phyloP scores from a whole-genome alignment of 1,139 yeast genomes.

The Saccharomycopsis crataegensis region DNA sequence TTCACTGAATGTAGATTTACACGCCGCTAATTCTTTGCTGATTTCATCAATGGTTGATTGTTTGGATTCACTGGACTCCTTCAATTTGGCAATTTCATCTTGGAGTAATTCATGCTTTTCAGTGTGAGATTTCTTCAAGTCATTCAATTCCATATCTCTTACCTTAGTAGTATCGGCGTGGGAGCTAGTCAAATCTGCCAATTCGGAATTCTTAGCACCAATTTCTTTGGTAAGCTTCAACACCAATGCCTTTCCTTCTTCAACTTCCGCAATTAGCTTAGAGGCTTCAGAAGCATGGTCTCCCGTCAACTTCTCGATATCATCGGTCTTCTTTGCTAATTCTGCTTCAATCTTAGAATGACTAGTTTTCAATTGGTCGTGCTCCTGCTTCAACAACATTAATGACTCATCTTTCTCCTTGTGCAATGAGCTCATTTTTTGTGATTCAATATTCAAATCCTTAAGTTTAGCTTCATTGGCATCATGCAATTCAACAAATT shows the following conservation, averaged over 20 bases:
- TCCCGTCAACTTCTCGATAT: neutral
- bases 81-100: neutral
- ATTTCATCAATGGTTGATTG: neutral
- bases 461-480: neutral
- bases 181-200: neutral
- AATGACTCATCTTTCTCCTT: neutral
- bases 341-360: neutral
- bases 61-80: neutral
- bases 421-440: neutral
- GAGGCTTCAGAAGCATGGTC: neutral
- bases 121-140: neutral
- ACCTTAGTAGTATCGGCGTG: neutral
- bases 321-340: neutral
- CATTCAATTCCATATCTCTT: neutral
- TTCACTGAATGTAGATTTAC: neutral
- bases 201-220: constrained; percentile 1
- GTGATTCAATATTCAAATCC: neutral
- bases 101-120: neutral
- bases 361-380: neutral
- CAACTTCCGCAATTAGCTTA: neutral
- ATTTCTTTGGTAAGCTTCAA: constrained; percentile 1
- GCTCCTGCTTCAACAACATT: neutral
- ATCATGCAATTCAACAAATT: neutral
- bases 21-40: neutral
- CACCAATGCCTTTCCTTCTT: neutral